Base-by-base conservation (phyloP, 805 yeast genomes). In the Wickerhamomyces rabaulensis region DNA sequence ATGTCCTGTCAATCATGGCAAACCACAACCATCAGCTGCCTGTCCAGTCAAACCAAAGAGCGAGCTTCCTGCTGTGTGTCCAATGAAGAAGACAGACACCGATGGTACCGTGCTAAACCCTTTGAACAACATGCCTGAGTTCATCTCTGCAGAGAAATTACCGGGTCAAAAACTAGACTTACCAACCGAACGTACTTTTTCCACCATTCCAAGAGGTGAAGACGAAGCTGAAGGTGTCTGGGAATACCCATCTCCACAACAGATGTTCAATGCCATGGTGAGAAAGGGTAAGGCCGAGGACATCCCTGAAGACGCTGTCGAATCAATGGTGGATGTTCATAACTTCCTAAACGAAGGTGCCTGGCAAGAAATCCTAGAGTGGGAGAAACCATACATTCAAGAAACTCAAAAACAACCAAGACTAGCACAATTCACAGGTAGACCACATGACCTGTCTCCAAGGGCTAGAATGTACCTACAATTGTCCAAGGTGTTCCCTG, bases 161-260 rank as follows among this genome's bases (percentile, higher is more conserved):
- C 88, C 94, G 1, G 95, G 95, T 23, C 99, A 94, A 66, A 78
- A 75, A 49, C 56, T 87, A 35, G 80, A 78, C 31, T 71, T 94
- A 27, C 90, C 97, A 9, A 87, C 94, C 0, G 87, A 85, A 39
- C 79, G 97, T 56, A 85, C 95, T 2, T 65, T 82, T 35, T 88
- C 96, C 15, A 69, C 88, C 2, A 94, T 94, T 44, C 99, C 99
- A 19, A 77, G 88, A 52, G 98, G 98, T 25, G 78, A 72, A 25
- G 61, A 63, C 13, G 72, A 69, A 2, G 73, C 70, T 9, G 81
- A 80, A 50, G 95, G 95, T 2, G 80, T 83, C 41, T 94, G 99
- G 99, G 99, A 94, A 67, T 94, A 94, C 63, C 99, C 99, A 2
- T 88, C 97, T 2, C 99, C 99, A 1, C 99, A 94, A 67, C 99